phyloP scores from a whole-genome alignment of 1,139 yeast genomes.

The Nadsonia starkeyi-henricii region DNA sequence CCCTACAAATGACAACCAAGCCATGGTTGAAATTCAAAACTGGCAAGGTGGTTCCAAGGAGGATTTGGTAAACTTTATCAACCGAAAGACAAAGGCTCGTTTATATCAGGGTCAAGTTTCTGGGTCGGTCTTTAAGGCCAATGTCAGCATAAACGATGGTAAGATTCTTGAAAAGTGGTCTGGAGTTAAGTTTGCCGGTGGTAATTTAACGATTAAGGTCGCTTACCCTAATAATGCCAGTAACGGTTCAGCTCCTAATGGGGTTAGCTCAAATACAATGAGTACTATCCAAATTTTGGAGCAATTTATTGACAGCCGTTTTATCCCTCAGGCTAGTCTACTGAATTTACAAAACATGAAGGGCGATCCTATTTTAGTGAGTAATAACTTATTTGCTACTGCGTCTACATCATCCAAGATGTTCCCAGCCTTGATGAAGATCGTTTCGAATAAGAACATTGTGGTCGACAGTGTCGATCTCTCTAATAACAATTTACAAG shows the following conservation, averaged over 20 bases:
- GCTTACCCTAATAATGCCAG: conserved; percentile 7
- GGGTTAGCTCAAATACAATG: conserved; percentile 6
- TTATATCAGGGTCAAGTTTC: conserved; percentile 36
- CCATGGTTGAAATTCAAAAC: conserved; percentile 50
- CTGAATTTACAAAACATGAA: conserved; percentile 58
- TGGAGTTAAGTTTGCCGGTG: conserved; percentile 76
- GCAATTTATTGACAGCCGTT: conserved; percentile 49
- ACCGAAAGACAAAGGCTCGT: conserved; percentile 48
- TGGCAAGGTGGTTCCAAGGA: conserved; percentile 63
- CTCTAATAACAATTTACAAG: conserved; percentile 53
- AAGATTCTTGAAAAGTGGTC: conserved; percentile 44
- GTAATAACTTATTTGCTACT: conserved; percentile 53
- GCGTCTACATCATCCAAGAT: conserved; percentile 54
- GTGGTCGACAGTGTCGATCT: conserved; percentile 62
- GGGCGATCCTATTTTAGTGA: conserved; percentile 46
- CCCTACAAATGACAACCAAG: conserved; percentile 12
- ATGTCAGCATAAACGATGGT: conserved; percentile 46
- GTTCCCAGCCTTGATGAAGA: conserved; percentile 82
- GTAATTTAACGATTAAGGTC: conserved; percentile 41
- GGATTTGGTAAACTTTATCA: conserved; percentile 54
- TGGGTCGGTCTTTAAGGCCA: conserved; percentile 39
- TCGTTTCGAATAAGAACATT: conserved; percentile 44
- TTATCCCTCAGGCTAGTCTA: conserved; percentile 48
- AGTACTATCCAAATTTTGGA: conserved; percentile 46
- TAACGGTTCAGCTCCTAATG: conserved; percentile 2